A percentile compares a stretch with the other conserved stretches of the same genome.
Conservation (phyloP, 1,284 basidiomycete species). For the Testicularia cyperi region DNA sequence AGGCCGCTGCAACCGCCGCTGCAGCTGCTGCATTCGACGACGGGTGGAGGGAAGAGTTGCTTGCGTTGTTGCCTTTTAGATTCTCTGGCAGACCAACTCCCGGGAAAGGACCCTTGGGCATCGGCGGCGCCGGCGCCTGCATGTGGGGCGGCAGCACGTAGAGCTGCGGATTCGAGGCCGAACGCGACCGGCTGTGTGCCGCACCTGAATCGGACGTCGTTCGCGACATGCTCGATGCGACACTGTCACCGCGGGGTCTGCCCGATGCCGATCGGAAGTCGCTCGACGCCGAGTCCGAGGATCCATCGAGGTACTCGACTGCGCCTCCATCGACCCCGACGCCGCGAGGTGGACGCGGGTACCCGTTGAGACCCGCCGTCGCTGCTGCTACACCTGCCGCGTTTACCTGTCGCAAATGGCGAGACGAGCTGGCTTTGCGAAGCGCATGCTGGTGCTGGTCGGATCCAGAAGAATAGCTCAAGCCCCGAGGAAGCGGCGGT, state of each 20-base stretch:
- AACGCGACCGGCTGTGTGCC: constrained; percentile 29
- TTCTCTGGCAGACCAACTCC: neutral
- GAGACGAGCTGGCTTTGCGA: constrained; percentile 45
- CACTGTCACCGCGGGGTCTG: constrained; percentile 19
- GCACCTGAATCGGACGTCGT: constrained; percentile 28
- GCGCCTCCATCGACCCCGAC: constrained; percentile 22
- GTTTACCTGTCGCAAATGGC: constrained; percentile 38
- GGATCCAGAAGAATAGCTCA: constrained; percentile 23
- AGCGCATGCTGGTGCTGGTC: constrained; percentile 41
- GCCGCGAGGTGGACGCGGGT: constrained; percentile 2
- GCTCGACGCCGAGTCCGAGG: constrained; percentile 24
- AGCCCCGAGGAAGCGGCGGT: constrained; percentile 37
- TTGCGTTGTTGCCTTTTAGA: constrained; percentile 4
- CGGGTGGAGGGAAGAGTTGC: neutral
- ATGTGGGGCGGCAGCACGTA: constrained; percentile 24
- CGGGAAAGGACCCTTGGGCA: constrained; percentile 25
- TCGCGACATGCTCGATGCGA: constrained; percentile 26
- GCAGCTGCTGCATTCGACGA: neutral
- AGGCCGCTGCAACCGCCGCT: neutral
- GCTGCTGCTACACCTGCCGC: neutral
- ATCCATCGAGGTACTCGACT: constrained; percentile 37
- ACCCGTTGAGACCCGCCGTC: too few relatives aligned
- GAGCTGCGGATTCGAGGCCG: constrained; percentile 43
- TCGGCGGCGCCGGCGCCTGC: constrained; percentile 31
- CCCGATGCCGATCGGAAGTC: constrained; percentile 6